phyloP scores from a whole-genome alignment of 345 rosid genomes.

The Draba incana region DNA sequence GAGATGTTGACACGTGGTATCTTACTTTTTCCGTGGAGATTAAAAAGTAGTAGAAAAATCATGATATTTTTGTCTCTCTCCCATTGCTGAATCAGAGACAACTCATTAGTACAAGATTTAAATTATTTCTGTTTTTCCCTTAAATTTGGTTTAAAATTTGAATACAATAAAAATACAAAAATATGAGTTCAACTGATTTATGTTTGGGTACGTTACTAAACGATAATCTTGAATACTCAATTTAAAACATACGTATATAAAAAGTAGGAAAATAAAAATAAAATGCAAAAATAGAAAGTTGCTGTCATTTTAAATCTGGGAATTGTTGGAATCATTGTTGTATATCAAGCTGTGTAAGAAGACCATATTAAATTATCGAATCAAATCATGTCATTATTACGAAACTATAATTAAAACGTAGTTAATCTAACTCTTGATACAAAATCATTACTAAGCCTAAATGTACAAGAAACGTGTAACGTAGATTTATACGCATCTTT shows the following conservation, averaged over 20 bases:
- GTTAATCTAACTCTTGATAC: background rate
- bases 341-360: slow-evolving; percentile 4
- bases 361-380: slow-evolving; percentile 17
- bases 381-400: slow-evolving; percentile 15
- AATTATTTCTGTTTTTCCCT: background rate
- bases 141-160: too few species aligned
- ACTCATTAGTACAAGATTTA: slow-evolving; percentile 3
- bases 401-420: slow-evolving; percentile 11
- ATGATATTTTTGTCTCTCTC: slow-evolving; percentile 29
- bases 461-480: slow-evolving; percentile 40
- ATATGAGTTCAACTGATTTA: too few species aligned
- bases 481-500: slow-evolving; percentile 23
- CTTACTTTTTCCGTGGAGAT: background rate
- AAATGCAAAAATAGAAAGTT: background rate
- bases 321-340: slow-evolving; percentile 20
- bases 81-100: slow-evolving; percentile 29
- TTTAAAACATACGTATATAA: too few species aligned
- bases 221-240: too few species aligned
- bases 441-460: slow-evolving; percentile 3
- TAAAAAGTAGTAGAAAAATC: slow-evolving; percentile 20
- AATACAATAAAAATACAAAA: background rate
- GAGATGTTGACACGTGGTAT: slow-evolving; percentile 30
- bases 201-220: too few species aligned
- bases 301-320: background rate
- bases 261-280: too few species aligned